Evolutionary conservation across 179 eudicot species (phyloP).

Genomic region (Nepenthes alata): DNA sequence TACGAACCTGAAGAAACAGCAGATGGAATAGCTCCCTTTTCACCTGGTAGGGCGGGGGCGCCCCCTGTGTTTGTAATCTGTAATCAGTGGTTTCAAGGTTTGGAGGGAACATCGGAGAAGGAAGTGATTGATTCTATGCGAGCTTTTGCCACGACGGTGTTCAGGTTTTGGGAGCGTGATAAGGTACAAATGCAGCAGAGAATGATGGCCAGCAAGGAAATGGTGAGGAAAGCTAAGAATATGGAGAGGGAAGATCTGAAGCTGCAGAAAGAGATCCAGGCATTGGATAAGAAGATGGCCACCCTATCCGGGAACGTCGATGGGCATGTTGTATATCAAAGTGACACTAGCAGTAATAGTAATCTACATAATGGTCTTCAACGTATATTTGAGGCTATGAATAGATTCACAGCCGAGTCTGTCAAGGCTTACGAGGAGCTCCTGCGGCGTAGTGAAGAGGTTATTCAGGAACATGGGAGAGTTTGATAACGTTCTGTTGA

Average conservation of each 20-base stretch:
- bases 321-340: conserved; percentile 63
- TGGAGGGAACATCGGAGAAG: conserved; percentile 75
- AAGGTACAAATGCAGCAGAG: conserved; percentile 60
- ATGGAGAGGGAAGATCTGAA: conserved; percentile 68
- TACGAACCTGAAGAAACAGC: conserved; percentile 72
- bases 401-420: conserved; percentile 50
- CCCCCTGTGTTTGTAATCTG: conserved; percentile 83
- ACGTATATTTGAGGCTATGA: conserved; percentile 76
- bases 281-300: conserved; percentile 55
- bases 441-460: conserved; percentile 61
- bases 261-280: conserved; percentile 70
- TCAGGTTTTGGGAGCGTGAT: conserved; percentile 67
- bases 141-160: conserved; percentile 49
- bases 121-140: conserved; percentile 77
- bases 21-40: conserved; percentile 73
- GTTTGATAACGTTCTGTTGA: not conserved
- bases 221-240: conserved; percentile 56
- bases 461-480: conserved; percentile 6
- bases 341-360: conserved; percentile 58
- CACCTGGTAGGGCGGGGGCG: conserved; percentile 88
- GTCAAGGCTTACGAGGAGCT: conserved; percentile 71
- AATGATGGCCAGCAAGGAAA: conserved; percentile 41
- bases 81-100: conserved; percentile 76
- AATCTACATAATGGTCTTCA: conserved; percentile 55
- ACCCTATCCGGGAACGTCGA: not conserved